phyloP scores from a whole-genome alignment of 2,329 filamentous ascomycete species.

The Zymoseptoria pseudotritici region DNA sequence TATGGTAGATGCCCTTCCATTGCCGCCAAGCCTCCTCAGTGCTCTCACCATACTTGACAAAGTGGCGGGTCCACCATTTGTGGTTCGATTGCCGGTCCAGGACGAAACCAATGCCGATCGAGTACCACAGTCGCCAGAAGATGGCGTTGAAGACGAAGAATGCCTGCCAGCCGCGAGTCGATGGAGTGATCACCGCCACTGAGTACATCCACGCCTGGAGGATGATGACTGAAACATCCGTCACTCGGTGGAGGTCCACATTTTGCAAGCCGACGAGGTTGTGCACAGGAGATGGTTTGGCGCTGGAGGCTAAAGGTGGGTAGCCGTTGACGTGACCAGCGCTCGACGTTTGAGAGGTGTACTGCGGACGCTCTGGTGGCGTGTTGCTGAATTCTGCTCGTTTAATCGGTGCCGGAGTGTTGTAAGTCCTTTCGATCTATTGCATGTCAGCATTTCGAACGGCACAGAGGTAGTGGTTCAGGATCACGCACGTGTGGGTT shows the following conservation, averaged over 20 bases:
- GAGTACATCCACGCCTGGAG: constrained; percentile 67
- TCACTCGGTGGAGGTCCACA: constrained; percentile 79
- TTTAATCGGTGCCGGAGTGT: constrained; percentile 63
- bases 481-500: constrained; percentile 64
- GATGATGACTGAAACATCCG: constrained; percentile 73
- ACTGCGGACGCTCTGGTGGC: constrained; percentile 31
- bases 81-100: constrained; percentile 77
- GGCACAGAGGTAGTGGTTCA: neutral
- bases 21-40: constrained; percentile 90
- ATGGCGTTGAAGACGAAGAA: constrained; percentile 76
- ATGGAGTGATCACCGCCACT: constrained; percentile 68
- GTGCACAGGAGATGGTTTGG: constrained; percentile 63
- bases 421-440: constrained; percentile 77
- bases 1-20: constrained; percentile 93
- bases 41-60: constrained; percentile 90
- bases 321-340: constrained; percentile 33
- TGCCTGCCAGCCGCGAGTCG: constrained; percentile 65
- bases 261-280: constrained; percentile 76
- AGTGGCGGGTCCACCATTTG: constrained; percentile 95
- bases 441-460: neutral
- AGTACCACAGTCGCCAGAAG: constrained; percentile 85
- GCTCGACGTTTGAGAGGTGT: constrained; percentile 32
- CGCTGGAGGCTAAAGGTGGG: constrained; percentile 35
- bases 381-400: constrained; percentile 41
- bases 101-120: constrained; percentile 76